Percentiles rank a stretch among this genome's conserved stretches.
These are phyloP conservation scores for Epichloe glyceriae DNA, from an alignment of 2,329 filamentous ascomycete genomes.

Conservation along the genomic window DNA sequence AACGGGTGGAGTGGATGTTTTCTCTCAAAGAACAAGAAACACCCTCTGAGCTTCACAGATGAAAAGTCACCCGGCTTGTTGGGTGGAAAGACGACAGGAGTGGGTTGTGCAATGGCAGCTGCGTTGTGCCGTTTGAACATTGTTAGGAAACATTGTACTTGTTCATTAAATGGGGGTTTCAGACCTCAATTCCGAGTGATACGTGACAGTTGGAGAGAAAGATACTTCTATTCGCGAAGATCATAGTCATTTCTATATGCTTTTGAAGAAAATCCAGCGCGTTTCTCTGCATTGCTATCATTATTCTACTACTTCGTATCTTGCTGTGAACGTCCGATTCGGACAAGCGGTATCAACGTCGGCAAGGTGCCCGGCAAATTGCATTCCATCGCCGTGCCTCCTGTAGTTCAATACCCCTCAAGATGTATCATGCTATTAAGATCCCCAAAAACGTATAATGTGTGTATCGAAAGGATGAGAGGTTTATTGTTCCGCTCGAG, in stretches of 20 bases:
- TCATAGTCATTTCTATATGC: background rate
- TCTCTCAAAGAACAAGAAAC: too few species aligned
- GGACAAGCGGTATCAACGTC: background rate
- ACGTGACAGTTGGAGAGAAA: constrained; percentile 4
- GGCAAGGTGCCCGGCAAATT: background rate
- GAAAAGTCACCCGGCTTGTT: too few species aligned
- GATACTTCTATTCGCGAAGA: constrained; percentile 4
- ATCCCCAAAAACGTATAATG: background rate
- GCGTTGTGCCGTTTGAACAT: too few species aligned
- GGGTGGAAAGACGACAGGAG: too few species aligned
- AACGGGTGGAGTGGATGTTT: background rate
- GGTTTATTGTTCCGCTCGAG: too few species aligned
- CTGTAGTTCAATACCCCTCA: too few species aligned
- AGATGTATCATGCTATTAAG: background rate
- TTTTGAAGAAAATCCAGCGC: background rate
- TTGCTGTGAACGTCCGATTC: background rate
- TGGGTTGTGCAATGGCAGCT: too few species aligned
- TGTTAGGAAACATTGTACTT: background rate
- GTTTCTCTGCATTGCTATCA: constrained; percentile 3
- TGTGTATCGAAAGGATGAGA: too few species aligned
- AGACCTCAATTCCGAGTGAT: constrained; percentile 7
- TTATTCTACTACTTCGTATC: constrained; percentile 4
- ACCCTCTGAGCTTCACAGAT: too few species aligned
- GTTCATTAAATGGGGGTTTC: background rate
- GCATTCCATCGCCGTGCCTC: background rate